phyloP scores from a whole-genome alignment of 2,329 filamentous ascomycete genomes.

The Cladorrhinum sp. region DNA sequence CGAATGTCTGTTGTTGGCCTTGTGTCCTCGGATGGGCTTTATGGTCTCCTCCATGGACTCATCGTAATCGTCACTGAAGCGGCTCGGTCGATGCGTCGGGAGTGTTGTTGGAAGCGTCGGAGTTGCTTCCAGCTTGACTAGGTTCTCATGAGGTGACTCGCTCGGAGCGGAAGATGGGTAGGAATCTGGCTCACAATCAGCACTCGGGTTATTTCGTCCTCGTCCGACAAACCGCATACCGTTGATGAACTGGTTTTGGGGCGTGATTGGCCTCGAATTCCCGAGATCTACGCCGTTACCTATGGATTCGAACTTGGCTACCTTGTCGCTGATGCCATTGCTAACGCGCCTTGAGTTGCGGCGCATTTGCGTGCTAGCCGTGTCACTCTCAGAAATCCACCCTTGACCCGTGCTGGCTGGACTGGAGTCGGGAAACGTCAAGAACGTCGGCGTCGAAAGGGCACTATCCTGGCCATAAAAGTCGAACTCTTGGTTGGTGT shows the following conservation, averaged over 20 bases:
- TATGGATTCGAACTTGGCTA: constrained; percentile 58
- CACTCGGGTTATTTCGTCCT: neutral
- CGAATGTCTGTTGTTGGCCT: constrained; percentile 42
- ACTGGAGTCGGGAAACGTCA: constrained; percentile 47
- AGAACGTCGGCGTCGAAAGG: constrained; percentile 49
- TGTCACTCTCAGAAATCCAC: constrained; percentile 52
- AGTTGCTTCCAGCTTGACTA: constrained; percentile 39
- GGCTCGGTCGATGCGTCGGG: constrained; percentile 34
- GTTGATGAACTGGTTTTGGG: constrained; percentile 56
- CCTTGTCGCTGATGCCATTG: constrained; percentile 59
- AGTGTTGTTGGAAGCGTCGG: neutral
- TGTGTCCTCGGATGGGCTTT: constrained; percentile 47
- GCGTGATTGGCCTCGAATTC: constrained; percentile 56
- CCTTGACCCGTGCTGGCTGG: constrained; percentile 39
- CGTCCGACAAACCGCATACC: constrained; percentile 46
- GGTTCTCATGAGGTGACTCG: constrained; percentile 56
- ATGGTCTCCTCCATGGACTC: constrained; percentile 66
- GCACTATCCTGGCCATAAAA: constrained; percentile 46
- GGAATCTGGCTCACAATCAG: constrained; percentile 40
- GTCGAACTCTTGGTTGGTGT: constrained; percentile 47
- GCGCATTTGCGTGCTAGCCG: constrained; percentile 37
- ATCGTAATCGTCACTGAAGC: constrained; percentile 61
- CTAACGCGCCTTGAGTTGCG: constrained; percentile 52
- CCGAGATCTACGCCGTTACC: constrained; percentile 37
- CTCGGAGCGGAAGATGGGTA: constrained; percentile 67